A percentile compares a stretch with the other conserved stretches of the same genome.
These are phyloP conservation scores for Fusarium sp. DNA, from an alignment of 2,329 filamentous ascomycete species.

Conservation along the genomic window DNA sequence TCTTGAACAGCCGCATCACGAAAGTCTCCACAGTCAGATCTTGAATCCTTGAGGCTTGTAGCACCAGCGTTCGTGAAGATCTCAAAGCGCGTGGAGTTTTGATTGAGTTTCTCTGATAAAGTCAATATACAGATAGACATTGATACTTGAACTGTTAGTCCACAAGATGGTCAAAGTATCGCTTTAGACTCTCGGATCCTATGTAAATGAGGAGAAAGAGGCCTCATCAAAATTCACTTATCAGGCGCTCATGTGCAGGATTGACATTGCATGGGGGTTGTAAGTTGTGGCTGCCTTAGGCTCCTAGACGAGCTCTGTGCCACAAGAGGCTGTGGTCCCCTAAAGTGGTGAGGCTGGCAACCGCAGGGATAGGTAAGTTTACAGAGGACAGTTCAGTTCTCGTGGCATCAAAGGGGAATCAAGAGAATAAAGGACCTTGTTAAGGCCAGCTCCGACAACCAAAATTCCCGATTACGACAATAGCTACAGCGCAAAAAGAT, in stretches of 20 bases:
- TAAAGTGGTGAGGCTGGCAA: slow-evolving; percentile 31
- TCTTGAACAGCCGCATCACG: slow-evolving; percentile 19
- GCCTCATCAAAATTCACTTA: slow-evolving; percentile 21
- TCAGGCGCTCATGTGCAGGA: slow-evolving; percentile 18
- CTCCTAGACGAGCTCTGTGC: background rate
- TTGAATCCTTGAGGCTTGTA: background rate
- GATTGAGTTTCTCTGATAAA: background rate
- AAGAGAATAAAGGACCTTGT: slow-evolving; percentile 10
- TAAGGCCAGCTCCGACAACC: slow-evolving; percentile 15
- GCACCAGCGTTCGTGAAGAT: background rate
- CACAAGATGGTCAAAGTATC: background rate
- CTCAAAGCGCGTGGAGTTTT: background rate
- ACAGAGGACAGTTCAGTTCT: slow-evolving; percentile 33
- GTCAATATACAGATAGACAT: background rate
- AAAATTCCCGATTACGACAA: slow-evolving; percentile 2
- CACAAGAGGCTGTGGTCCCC: slow-evolving; percentile 22
- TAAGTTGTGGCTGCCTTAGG: slow-evolving; percentile 32
- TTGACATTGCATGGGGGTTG: background rate
- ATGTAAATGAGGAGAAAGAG: background rate
- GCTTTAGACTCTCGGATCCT: background rate
- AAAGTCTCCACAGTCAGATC: slow-evolving; percentile 21
- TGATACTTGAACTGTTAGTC: background rate
- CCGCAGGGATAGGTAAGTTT: background rate
- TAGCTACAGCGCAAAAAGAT: background rate
- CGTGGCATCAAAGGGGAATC: slow-evolving; percentile 33